phyloP scores from a whole-genome alignment of 2,329 filamentous ascomycete genomes.

The Tympanopsis confertula region DNA sequence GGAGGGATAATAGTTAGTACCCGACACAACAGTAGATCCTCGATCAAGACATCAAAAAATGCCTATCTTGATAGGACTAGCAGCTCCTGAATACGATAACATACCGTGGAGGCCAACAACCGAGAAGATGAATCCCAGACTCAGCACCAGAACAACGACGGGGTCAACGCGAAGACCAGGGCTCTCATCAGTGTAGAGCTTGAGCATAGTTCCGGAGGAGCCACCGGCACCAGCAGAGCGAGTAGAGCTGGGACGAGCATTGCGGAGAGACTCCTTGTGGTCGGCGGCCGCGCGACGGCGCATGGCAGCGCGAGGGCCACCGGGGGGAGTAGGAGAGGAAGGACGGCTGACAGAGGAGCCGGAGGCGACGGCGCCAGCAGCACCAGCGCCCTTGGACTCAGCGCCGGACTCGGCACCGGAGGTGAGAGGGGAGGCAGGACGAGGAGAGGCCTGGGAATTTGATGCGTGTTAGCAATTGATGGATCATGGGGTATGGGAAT shows the following conservation, averaged over 20 bases:
- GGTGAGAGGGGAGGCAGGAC: slow-evolving; percentile 40
- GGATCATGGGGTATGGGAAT: too few relatives aligned
- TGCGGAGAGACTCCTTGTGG: slow-evolving; percentile 93
- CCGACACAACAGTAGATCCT: slow-evolving; percentile 6
- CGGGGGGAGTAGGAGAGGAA: slow-evolving; percentile 78
- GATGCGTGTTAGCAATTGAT: too few relatives aligned
- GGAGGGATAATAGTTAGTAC: slow-evolving; percentile 10
- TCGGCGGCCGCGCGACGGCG: slow-evolving; percentile 90
- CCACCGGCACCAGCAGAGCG: slow-evolving; percentile 87
- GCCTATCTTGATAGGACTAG: not conserved
- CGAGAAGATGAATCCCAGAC: slow-evolving; percentile 96
- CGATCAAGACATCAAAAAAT: not conserved
- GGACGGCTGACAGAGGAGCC: slow-evolving; percentile 66
- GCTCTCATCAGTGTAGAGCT: slow-evolving; percentile 96
- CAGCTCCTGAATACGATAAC: slow-evolving; percentile 16
- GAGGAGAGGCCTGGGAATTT: slow-evolving; percentile 1
- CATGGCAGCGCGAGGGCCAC: slow-evolving; percentile 89
- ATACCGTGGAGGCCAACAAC: slow-evolving; percentile 94
- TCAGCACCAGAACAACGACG: slow-evolving; percentile 90
- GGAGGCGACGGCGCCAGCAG: slow-evolving; percentile 32
- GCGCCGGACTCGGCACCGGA: slow-evolving; percentile 1
- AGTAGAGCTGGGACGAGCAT: slow-evolving; percentile 84
- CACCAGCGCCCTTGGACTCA: slow-evolving; percentile 29
- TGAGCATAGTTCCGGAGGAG: slow-evolving; percentile 96
- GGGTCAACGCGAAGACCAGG: slow-evolving; percentile 96